Percentiles rank a stretch among this genome's conserved stretches.
Conservation (phyloP, 805 yeast species). For the Hanseniaspora vineae region DNA sequence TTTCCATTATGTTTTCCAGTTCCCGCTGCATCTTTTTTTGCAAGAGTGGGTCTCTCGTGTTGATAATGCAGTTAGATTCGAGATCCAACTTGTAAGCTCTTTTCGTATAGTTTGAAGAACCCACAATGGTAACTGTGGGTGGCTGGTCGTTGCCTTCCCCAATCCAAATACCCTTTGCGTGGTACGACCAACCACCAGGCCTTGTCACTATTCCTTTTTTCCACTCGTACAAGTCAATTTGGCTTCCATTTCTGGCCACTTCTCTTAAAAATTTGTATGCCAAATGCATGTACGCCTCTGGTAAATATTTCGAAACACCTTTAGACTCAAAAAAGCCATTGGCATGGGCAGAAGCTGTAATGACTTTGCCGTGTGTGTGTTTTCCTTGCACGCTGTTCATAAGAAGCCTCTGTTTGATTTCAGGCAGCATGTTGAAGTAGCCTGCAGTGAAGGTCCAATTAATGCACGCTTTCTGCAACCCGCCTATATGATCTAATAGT, state of each 20-base stretch:
- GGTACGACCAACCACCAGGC: slow-evolving; percentile 89
- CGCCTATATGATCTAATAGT: slow-evolving; percentile 40
- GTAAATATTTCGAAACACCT: slow-evolving; percentile 72
- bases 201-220: slow-evolving; percentile 71
- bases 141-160: slow-evolving; percentile 31
- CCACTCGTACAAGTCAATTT: slow-evolving; percentile 70
- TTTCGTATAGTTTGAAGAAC: slow-evolving; percentile 87
- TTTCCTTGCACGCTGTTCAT: slow-evolving; percentile 32
- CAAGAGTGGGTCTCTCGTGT: slow-evolving; percentile 55
- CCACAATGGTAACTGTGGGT: slow-evolving; percentile 73
- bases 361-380: slow-evolving; percentile 41
- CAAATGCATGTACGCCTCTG: slow-evolving; percentile 72
- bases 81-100: slow-evolving; percentile 80
- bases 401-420: slow-evolving; percentile 46
- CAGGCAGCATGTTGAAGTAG: slow-evolving; percentile 82
- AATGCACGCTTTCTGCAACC: slow-evolving; percentile 25
- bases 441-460: slow-evolving; percentile 93
- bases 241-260: slow-evolving; percentile 26
- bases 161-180: slow-evolving; percentile 93
- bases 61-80: slow-evolving; percentile 72
- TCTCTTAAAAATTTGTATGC: slow-evolving; percentile 55
- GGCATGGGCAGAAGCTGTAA: slow-evolving; percentile 89
- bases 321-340: slow-evolving; percentile 81
- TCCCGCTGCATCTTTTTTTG: slow-evolving; percentile 48
- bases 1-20: slow-evolving; percentile 41